Conservation (phyloP, 2,329 filamentous ascomycete genomes). For the Kalmusia sp. region DNA sequence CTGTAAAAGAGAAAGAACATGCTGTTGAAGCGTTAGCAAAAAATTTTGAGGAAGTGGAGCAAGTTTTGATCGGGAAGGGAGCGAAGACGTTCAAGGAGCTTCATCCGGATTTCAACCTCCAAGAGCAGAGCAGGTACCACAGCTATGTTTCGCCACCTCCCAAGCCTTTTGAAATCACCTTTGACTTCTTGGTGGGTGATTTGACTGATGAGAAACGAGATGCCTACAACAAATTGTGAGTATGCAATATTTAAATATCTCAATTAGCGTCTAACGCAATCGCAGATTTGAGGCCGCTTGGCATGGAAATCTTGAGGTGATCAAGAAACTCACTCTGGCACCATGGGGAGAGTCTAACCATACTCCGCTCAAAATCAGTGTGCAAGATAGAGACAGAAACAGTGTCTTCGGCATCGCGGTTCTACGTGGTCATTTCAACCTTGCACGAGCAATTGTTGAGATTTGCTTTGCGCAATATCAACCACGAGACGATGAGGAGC, state of each 20-base stretch:
- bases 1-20: conserved; percentile 60
- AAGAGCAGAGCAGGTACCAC: conserved; percentile 1
- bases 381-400: conserved; percentile 59
- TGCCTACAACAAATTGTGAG: conserved; percentile 70
- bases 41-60: conserved; percentile 64
- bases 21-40: conserved; percentile 60
- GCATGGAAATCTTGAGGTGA: conserved; percentile 69
- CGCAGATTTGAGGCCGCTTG: conserved; percentile 75
- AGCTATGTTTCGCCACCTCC: background rate
- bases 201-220: conserved; percentile 61
- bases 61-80: conserved; percentile 61
- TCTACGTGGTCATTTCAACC: conserved; percentile 67
- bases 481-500: conserved; percentile 57
- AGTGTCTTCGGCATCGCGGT: conserved; percentile 74
- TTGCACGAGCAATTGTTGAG: conserved; percentile 72
- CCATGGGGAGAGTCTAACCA: conserved; percentile 64
- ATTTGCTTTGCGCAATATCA: conserved; percentile 74
- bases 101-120: conserved; percentile 54
- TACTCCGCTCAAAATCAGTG: conserved; percentile 65
- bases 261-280: conserved; percentile 14
- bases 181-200: conserved; percentile 59
- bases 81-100: conserved; percentile 73
- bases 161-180: conserved; percentile 54
- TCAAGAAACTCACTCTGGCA: conserved; percentile 69
- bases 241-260: conserved; percentile 15